phyloP scores from a whole-genome alignment of 257 asterid species.

The Catharanthus roseus region DNA sequence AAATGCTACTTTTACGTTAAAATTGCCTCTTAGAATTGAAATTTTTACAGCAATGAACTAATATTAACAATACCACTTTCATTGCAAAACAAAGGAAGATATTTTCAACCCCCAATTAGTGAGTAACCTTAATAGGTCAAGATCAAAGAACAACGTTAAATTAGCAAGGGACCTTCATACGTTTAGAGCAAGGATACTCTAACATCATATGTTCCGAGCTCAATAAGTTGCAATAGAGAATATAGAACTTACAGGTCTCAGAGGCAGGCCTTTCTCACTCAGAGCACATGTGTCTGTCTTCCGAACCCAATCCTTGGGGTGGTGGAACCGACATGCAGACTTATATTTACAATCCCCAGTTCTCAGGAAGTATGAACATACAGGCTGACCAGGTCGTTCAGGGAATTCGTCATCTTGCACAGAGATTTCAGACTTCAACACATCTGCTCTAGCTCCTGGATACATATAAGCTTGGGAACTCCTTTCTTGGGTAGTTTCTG shows the following conservation, averaged over 20 bases:
- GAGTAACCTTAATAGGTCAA: too few relatives aligned
- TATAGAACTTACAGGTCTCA: slow-evolving; percentile 47
- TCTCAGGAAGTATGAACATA: slow-evolving; percentile 37
- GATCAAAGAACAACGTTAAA: too few relatives aligned
- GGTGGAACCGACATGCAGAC: slow-evolving; percentile 38
- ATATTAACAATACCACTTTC: not conserved
- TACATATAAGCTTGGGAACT: slow-evolving; percentile 9
- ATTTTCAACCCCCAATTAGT: too few relatives aligned
- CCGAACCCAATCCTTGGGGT: slow-evolving; percentile 29
- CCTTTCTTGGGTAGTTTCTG: slow-evolving; percentile 14
- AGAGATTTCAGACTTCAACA: not conserved
- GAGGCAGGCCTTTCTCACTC: slow-evolving; percentile 48
- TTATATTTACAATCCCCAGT: slow-evolving; percentile 45
- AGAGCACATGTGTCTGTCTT: slow-evolving; percentile 20
- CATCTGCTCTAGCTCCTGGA: slow-evolving; percentile 14
- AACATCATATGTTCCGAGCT: slow-evolving; percentile 2
- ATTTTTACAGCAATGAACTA: not conserved
- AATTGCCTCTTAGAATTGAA: not conserved
- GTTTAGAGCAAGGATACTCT: not conserved
- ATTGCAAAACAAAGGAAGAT: not conserved
- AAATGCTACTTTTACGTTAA: not conserved
- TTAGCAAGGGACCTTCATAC: not conserved
- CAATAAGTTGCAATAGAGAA: slow-evolving; percentile 6
- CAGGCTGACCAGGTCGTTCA: slow-evolving; percentile 49
- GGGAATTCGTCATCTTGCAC: slow-evolving; percentile 33